Evolutionary conservation across 2,329 filamentous ascomycete species (phyloP), one percentile per base, ranked within the genome.

Genomic region (Diplodia intermedia): DNA sequence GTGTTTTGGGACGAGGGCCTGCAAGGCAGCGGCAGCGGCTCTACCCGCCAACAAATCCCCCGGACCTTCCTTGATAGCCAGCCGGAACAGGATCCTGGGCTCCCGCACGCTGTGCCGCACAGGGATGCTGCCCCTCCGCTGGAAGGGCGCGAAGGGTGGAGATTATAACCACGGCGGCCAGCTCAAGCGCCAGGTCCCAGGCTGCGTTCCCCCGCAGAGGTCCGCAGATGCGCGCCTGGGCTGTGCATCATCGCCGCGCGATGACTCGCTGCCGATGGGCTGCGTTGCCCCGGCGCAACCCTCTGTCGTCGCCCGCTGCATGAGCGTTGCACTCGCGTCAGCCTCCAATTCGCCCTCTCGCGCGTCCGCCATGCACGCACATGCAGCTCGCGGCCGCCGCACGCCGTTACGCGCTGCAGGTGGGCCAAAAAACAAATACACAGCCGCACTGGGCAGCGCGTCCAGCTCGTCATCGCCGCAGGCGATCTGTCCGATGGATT

Each of bases 271-370:
- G 56, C 26, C 55, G 36, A 43, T 43, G 55, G 11, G 55, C 15
- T 29, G 56, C 56, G 40, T 14, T 33, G 26, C 40, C 26, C 36
- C n/a, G 55, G 55, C 56, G 60, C 60, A 52, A 26, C 33, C 47
- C 29, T 29, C 60, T 63, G 38, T 63, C 60, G 60, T 26, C 60
- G 60, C 47, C 57, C 40, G 57, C 57, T 63, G 60, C 60, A 63
- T 63, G 60, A 31, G 60, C 60, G 60, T 52, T 63, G 60, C 57
- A 62, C 29, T 61, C 60, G 60, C 60, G 60, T 63, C 60, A 63
- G 60, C 18, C 14, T 63, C 60, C 60, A 50, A 63, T 63, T 52
- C 43, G 60, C 11, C 31, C 23, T 26, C 23, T 26, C 23, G 23
- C 23, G 23, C 23, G 23, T 15, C 12, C 31, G 36, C 23, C 8